Percentiles rank a stretch among this genome's conserved stretches.
Conservation (phyloP, 2,329 filamentous ascomycete genomes). For the Aspergillus arachidicola region DNA sequence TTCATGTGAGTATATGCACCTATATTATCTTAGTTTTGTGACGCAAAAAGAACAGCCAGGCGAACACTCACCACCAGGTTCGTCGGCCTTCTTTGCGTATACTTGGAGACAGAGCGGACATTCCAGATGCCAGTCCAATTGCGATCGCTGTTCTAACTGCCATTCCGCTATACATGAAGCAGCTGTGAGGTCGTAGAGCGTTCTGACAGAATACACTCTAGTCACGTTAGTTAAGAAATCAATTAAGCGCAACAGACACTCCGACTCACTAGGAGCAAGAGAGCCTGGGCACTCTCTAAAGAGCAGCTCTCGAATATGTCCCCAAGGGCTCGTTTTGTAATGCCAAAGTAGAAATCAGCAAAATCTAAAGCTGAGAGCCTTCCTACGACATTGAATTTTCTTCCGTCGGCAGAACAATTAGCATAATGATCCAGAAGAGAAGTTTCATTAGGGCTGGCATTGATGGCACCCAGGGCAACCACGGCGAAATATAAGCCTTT, state of each 20-base stretch:
- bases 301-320: conserved; percentile 34
- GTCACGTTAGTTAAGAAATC: neutral
- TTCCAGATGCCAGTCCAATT: conserved; percentile 34
- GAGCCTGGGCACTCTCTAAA: conserved; percentile 29
- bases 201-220: conserved; percentile 36
- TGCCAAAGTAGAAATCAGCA: conserved; percentile 30
- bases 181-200: conserved; percentile 37
- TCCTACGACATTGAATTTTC: neutral
- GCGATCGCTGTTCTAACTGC: conserved; percentile 37
- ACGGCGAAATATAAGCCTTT: conserved; percentile 32
- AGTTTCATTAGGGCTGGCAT: conserved; percentile 26
- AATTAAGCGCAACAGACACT: neutral
- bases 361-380: conserved; percentile 23
- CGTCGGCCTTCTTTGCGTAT: conserved; percentile 23
- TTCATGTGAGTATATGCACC: conserved; percentile 27
- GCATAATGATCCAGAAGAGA: conserved; percentile 25
- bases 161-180: conserved; percentile 41
- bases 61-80: conserved; percentile 28
- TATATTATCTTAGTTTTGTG: conserved; percentile 6
- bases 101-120: conserved; percentile 21
- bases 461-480: conserved; percentile 32
- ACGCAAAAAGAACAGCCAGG: neutral
- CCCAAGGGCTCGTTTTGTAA: conserved; percentile 28
- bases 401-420: conserved; percentile 7
- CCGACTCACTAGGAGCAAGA: conserved; percentile 26